These are phyloP conservation scores for Monilinia aucupariae DNA, from an alignment of 2,329 filamentous ascomycete genomes.

Conservation along the genomic window DNA sequence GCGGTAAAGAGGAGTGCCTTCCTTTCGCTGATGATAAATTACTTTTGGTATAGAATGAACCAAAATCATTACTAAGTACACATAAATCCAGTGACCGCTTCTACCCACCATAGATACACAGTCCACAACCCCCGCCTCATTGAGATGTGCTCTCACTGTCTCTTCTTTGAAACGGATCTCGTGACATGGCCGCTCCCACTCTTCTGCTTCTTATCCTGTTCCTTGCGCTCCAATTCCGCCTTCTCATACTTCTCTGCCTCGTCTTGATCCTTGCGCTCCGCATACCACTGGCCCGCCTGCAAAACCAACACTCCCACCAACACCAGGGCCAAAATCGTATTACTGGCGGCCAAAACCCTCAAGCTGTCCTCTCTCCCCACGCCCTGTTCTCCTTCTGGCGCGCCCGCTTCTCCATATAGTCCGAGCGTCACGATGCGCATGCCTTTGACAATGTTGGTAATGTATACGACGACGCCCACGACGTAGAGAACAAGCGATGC, in stretches of 20 bases:
- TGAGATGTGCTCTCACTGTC: conserved; percentile 25
- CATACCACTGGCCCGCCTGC: conserved; percentile 98
- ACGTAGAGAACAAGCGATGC: conserved; percentile 67
- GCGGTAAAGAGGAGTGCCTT: not conserved
- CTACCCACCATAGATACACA: not conserved
- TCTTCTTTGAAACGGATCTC: conserved; percentile 35
- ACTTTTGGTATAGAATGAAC: not conserved
- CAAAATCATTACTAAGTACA: conserved; percentile 11
- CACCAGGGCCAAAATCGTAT: conserved; percentile 91
- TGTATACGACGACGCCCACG: conserved; percentile 86
- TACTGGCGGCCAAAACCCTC: conserved; percentile 85
- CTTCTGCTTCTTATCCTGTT: conserved; percentile 34
- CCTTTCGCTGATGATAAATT: not conserved
- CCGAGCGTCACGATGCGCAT: conserved; percentile 75
- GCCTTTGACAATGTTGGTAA: conserved; percentile 95
- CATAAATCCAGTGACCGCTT: not conserved
- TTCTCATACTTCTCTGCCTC: conserved; percentile 64
- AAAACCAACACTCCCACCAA: conserved; percentile 85
- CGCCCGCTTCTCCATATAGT: conserved; percentile 42
- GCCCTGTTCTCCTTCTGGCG: conserved; percentile 54
- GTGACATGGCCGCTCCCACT: conserved; percentile 23
- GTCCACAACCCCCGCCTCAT: not conserved
- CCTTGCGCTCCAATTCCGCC: conserved; percentile 45
- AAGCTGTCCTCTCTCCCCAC: conserved; percentile 83
- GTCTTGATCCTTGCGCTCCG: conserved; percentile 84